phyloP scores from a whole-genome alignment of 1,139 yeast genomes.

The Saccharomyces hybrid region DNA sequence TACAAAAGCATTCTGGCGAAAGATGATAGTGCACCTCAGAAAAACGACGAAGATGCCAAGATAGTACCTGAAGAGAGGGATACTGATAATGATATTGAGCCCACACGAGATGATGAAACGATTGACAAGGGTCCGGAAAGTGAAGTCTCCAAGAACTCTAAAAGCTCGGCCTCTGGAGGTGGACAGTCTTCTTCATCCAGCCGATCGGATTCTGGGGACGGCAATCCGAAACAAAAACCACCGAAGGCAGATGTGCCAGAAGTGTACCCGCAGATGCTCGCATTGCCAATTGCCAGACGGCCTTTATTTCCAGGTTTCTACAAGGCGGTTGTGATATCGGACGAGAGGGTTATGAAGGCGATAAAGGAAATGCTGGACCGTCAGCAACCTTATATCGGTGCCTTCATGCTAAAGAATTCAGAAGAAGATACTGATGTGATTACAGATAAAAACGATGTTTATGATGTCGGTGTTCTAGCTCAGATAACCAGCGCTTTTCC shows the following conservation, averaged over 20 bases:
- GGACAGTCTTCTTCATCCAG: constrained; percentile 1
- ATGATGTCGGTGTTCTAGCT: constrained; percentile 76
- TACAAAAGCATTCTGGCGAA: constrained; percentile 1
- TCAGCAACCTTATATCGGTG: constrained; percentile 79
- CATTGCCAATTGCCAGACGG: constrained; percentile 51
- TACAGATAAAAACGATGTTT: constrained; percentile 53
- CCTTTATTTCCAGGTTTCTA: constrained; percentile 58
- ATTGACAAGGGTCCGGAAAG: not conserved
- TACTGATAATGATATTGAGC: constrained; percentile 4
- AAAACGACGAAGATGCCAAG: constrained; percentile 4
- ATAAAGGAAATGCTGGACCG: constrained; percentile 63
- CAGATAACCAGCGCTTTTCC: constrained; percentile 63
- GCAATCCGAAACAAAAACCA: constrained; percentile 1
- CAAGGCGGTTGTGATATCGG: constrained; percentile 71
- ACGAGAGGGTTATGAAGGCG: constrained; percentile 77
- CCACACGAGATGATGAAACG: not conserved
- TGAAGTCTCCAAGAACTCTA: not conserved
- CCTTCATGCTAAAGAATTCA: constrained; percentile 69
- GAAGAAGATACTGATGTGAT: constrained; percentile 70
- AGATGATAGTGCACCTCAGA: constrained; percentile 8
- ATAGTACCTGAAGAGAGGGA: not conserved
- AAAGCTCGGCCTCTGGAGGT: constrained; percentile 5
- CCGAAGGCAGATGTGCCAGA: constrained; percentile 33
- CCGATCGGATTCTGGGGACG: constrained; percentile 5
- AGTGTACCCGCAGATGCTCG: constrained; percentile 51